Base-by-base conservation (phyloP, 139 green algal genomes). In the Chlamydomonas sp. region DNA sequence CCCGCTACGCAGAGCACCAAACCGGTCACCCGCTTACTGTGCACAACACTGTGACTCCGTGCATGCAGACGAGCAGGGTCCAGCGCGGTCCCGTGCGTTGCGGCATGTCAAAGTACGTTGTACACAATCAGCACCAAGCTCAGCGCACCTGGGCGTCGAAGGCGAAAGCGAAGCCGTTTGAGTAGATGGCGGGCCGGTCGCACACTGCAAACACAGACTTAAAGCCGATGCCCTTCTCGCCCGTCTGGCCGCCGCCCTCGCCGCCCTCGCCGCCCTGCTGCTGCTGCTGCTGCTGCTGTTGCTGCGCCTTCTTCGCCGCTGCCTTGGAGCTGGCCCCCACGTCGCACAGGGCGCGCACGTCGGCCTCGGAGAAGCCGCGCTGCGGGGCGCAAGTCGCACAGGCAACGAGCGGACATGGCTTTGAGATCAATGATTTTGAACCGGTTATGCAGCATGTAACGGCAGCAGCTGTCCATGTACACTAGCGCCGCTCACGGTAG, bases 181-280 rank as follows among this genome's bases (percentile, higher is more conserved):
- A 90, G 58, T 58, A 57, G 14, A 92, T 64, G 67, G 58, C 20
- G 14, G 89, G 89, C 12, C 7, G 4, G 57, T 92, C 89, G 49
- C 58, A 74, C 6, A 90, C 4, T 1, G 85, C 81, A 66, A 92
- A 92, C 68, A 92, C 89, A 31, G 76, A 87, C 85, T 92, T 92
- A 81, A 92, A 92, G 68, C 88, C 88, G 66, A 91, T 91, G 61
- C 88, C 88, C 82, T 91, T 91, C 69, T 91, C 88, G 63, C 88
- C 88, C 67, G 88, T 91, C 77, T 88, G 82, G 58, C 12, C 59
- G 8, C 4, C 58, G 71, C 7, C 12, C 0, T 7, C 57, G 17
- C 59, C 9, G 6, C 4, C 7, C 66, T 7, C 49, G 31, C 49
- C 31, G 31, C 64, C 18, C 73, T 77, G 31, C 59, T 57, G 58